Evolutionary conservation across 2,329 filamentous ascomycete genomes (phyloP), one percentile per base, ranked within the genome.

Genomic region (Rhinocladiella similis): DNA sequence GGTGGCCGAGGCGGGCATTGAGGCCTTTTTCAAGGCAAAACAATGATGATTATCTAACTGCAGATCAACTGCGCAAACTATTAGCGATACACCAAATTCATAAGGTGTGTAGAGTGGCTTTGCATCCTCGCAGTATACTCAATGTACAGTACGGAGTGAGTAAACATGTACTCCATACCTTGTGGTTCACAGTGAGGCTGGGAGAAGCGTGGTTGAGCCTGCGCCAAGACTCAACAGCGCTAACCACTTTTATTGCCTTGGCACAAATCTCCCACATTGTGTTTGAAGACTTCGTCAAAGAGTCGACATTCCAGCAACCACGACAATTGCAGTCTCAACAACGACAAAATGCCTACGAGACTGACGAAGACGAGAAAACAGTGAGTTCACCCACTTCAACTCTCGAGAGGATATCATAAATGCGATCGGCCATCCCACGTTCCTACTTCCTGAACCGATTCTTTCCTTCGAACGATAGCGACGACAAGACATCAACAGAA

Each of bases 1-100:
- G 18, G 79, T 79, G 59, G 69, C 88, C 67, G 85, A 88, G 82
- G 79, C 1, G 74, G 75, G 5, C 66, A 87, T 63, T 77, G 78
- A 9, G 68, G 67, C 0, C 89, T 88, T 64, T 88, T 88, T 65
- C 48, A 25, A 16, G 48, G 47, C 38, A 16, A 19, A 41, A 41
- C 5, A 41, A 18, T 33, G 29, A 33, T 7, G 3, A 9, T 33
- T 33, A 12, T 33, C 29, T 3, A 9, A 33, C 10, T 33, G 7
- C 29, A 33, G 10, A 33, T 33, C 29, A 9, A 33, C 7, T 18
- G n/a, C 16, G 38, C 38, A 41, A 41, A 10, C 6, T 12, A 7
- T 10, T 12, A 33, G 29, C 29, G 29, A 12, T 33, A 33, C 36
- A 42, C n/a, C 39, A 42, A 12, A 42, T 9, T 42, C 16, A 22